Percentiles rank a stretch among this genome's conserved stretches.
These are phyloP conservation scores for Talaromyces nanjingensis DNA, from an alignment of 495 filamentous ascomycete species.

Conservation along the genomic window DNA sequence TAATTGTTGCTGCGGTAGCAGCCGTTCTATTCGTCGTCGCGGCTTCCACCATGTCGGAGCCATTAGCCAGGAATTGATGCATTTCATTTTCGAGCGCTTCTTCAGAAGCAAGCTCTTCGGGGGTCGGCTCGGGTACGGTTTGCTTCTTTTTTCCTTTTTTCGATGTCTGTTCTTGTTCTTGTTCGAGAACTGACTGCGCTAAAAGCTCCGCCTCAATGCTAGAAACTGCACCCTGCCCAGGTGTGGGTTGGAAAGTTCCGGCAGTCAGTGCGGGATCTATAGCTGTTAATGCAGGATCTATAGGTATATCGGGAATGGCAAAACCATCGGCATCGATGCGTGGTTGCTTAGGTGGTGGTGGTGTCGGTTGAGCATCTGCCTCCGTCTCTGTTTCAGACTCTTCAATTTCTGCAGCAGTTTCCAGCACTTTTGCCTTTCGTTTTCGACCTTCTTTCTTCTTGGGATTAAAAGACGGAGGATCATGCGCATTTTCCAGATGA, in stretches of 20 bases:
- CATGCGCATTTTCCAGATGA: slow-evolving; percentile 56
- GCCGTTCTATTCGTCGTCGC: slow-evolving; percentile 4
- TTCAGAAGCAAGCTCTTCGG: slow-evolving; percentile 37
- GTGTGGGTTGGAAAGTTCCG: slow-evolving; percentile 7
- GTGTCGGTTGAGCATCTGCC: slow-evolving; percentile 5
- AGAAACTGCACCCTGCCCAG: neutral
- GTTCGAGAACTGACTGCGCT: neutral
- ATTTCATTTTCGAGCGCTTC: slow-evolving; percentile 39
- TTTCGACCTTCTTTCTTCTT: slow-evolving; percentile 35
- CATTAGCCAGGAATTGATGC: slow-evolving; percentile 29
- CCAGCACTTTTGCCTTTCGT: slow-evolving; percentile 33
- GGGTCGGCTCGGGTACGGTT: slow-evolving; percentile 24
- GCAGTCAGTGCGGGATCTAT: slow-evolving; percentile 30
- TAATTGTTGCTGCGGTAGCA: slow-evolving; percentile 1
- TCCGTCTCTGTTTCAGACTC: slow-evolving; percentile 18
- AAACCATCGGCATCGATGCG: slow-evolving; percentile 43
- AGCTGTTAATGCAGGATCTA: slow-evolving; percentile 34
- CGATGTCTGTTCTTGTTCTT: slow-evolving; percentile 14
- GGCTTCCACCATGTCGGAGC: slow-evolving; percentile 32
- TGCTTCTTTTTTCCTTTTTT: slow-evolving; percentile 20
- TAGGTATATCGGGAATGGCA: slow-evolving; percentile 39
- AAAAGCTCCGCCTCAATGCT: neutral
- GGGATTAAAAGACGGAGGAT: slow-evolving; percentile 79
- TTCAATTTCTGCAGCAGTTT: slow-evolving; percentile 41
- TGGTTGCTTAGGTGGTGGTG: slow-evolving; percentile 16